Evolutionary conservation across 176 grass and related monocot species (phyloP).

Genomic region (Alloteropsis semialata): DNA sequence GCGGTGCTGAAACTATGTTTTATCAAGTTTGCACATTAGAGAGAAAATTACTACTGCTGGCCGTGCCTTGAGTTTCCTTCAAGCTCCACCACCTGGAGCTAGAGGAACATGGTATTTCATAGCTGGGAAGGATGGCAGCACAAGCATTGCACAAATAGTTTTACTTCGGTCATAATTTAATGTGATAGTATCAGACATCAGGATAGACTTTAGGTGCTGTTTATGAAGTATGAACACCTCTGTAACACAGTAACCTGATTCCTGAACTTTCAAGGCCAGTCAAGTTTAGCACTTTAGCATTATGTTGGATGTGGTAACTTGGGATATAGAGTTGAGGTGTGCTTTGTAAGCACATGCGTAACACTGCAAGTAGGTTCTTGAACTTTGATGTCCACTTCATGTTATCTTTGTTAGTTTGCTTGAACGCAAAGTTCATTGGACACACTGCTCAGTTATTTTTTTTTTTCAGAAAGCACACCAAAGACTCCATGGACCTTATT

Average conservation of each 20-base stretch:
- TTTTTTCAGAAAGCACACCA: neutral
- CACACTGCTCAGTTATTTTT: too few relatives aligned
- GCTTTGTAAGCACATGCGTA: neutral
- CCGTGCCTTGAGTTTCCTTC: neutral
- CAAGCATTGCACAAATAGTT: neutral
- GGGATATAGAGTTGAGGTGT: neutral
- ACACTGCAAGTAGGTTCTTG: neutral
- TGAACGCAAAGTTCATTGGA: neutral
- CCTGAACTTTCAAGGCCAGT: neutral
- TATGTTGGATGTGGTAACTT: neutral
- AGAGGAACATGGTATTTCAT: neutral
- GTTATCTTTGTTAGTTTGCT: conserved; percentile 1
- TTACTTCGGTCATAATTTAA: neutral
- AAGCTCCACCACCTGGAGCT: neutral
- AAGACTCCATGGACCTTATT: neutral
- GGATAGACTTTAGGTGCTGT: neutral
- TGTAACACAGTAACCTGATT: neutral
- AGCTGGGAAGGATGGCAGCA: neutral
- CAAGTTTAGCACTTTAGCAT: neutral
- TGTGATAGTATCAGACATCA: neutral
- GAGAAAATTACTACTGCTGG: neutral
- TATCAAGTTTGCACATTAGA: too few relatives aligned
- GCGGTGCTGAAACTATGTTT: neutral
- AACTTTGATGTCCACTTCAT: neutral
- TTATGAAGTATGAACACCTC: neutral